phyloP scores from a whole-genome alignment of 2,329 filamentous ascomycete species.

The Colletotrichum liaoningense region DNA sequence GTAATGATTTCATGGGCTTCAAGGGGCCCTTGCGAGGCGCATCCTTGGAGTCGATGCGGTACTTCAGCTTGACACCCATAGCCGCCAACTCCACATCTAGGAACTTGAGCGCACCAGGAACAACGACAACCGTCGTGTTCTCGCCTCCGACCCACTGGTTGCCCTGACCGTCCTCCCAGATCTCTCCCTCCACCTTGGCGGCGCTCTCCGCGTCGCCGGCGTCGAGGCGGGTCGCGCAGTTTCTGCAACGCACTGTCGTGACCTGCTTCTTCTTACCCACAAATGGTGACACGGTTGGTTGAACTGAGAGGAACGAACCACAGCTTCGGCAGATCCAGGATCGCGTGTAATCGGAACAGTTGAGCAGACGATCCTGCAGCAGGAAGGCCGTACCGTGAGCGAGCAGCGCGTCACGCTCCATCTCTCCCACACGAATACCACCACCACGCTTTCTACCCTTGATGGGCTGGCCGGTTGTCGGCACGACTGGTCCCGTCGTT shows the following conservation, averaged over 20 bases:
- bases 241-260: slow-evolving; percentile 80
- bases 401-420: slow-evolving; percentile 96
- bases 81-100: slow-evolving; percentile 94
- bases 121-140: slow-evolving; percentile 89
- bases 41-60: slow-evolving; percentile 75
- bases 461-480: slow-evolving; percentile 93
- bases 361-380: slow-evolving; percentile 93
- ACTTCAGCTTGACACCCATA: slow-evolving; percentile 97
- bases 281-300: slow-evolving; percentile 79
- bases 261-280: slow-evolving; percentile 73
- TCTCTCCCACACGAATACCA: slow-evolving; percentile 98
- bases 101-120: slow-evolving; percentile 92
- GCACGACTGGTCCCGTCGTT: slow-evolving; percentile 92
- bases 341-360: slow-evolving; percentile 93
- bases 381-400: slow-evolving; percentile 96
- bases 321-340: slow-evolving; percentile 91
- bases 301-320: slow-evolving; percentile 90
- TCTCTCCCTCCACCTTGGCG: slow-evolving; percentile 72
- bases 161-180: slow-evolving; percentile 94
- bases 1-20: slow-evolving; percentile 48
- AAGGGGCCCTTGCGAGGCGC: slow-evolving; percentile 65
- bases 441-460: slow-evolving; percentile 96
- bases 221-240: slow-evolving; percentile 75
- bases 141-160: slow-evolving; percentile 88
- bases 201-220: slow-evolving; percentile 67